Base-by-base conservation (phyloP, 257 asterid species). In the Scutellaria galericulata region DNA sequence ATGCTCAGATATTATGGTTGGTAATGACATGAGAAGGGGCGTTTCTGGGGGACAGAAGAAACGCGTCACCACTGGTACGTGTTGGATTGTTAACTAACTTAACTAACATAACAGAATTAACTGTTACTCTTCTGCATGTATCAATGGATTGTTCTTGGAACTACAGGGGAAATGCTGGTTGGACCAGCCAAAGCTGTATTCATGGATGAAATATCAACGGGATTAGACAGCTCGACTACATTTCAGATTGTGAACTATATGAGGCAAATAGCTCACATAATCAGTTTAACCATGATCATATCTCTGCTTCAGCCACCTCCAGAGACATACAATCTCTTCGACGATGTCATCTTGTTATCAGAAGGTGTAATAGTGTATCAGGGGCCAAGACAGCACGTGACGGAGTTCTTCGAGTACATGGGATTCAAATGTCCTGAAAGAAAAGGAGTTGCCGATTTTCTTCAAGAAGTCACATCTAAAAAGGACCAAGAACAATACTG, bases 231-330 rank as follows among this genome's bases (percentile, higher is more conserved):
- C 66, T 86, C 87, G 41, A 86, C 92, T 45, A 84, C 89, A 7
- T 86, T 80, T 18, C 87, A 86, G 59, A 83, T 86, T 37, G 53
- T 86, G 39, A 82, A 77, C 41, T 75, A 74, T 73, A 68, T 87
- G 83, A 75, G 76, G 27, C 86, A 84, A 73, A 75, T 83, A 67
- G 81, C 72, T 54, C 89, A 84, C 20, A 69, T 80, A 35, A 37
- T 72, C 59, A 78, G 78, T 35, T 45, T 74, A 7, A 83, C 90
- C 68, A 78, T 79, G 82, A 13, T 87, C n/a, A 55, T 87, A 7
- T 77, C 93, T 51, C 87, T 87, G 1, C 74, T 87, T 2, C 93
- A 87, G 64, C 93, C 93, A 6, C 77, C 88, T 13, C 88, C 93
- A 0, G 93, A 87, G 75, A 84, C 90, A 0, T 86, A 71, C 18